These are phyloP conservation scores for Abrus pulchellus DNA, from an alignment of 306 rosid genomes.

Conservation along the genomic window DNA sequence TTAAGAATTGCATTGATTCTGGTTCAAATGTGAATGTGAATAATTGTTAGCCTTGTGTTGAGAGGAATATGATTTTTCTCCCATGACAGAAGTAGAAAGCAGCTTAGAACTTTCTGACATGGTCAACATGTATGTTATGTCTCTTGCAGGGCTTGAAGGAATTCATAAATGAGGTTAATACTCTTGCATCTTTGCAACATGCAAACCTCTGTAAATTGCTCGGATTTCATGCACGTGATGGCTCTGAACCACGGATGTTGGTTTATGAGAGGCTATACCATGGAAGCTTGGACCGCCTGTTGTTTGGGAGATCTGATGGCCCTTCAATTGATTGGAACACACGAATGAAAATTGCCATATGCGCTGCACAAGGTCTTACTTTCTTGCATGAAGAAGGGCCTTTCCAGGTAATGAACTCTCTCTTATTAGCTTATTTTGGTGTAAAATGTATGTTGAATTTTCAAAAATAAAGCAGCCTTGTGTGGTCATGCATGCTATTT, in stretches of 20 bases:
- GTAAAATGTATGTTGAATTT: background rate
- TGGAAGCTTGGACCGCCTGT: slow-evolving; percentile 79
- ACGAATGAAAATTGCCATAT: slow-evolving; percentile 82
- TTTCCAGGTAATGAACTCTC: slow-evolving; percentile 72
- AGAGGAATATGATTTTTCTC: background rate
- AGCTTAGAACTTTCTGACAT: slow-evolving; percentile 28
- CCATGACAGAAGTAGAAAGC: background rate
- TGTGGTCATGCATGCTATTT: background rate
- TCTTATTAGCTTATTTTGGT: slow-evolving; percentile 13
- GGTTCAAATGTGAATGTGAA: slow-evolving; percentile 1
- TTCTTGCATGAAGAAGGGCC: slow-evolving; percentile 98
- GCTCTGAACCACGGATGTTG: slow-evolving; percentile 73
- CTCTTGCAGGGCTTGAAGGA: slow-evolving; percentile 78
- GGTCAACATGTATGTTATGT: background rate
- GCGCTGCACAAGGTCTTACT: slow-evolving; percentile 89
- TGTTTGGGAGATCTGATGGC: slow-evolving; percentile 73
- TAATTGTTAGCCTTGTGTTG: background rate
- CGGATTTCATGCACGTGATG: slow-evolving; percentile 82
- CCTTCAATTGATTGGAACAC: slow-evolving; percentile 90
- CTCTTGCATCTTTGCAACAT: slow-evolving; percentile 82
- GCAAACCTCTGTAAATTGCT: slow-evolving; percentile 92
- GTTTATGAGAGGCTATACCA: slow-evolving; percentile 84
- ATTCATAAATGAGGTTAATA: slow-evolving; percentile 75
- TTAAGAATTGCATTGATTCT: background rate
- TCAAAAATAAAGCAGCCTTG: slow-evolving; percentile 21